Conservation (phyloP, 371 early-diverging fungal genomes). For the Rhizopus delemar region DNA sequence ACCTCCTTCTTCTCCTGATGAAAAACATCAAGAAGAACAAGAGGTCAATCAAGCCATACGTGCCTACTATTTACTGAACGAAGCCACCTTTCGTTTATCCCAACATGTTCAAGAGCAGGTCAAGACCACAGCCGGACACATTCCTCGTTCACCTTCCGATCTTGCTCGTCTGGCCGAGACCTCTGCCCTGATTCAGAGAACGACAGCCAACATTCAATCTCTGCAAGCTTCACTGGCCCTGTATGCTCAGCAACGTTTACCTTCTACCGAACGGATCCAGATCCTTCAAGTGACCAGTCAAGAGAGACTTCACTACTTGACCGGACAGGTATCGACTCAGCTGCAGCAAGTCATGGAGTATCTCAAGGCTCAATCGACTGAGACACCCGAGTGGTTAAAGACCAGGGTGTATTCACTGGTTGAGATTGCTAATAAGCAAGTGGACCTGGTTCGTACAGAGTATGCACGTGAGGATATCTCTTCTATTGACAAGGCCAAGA, state of each 20-base stretch:
- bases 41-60: conserved; percentile 47
- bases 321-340: conserved; percentile 34
- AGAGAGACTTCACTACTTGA: conserved; percentile 22
- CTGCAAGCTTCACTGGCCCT: conserved; percentile 37
- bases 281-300: conserved; percentile 25
- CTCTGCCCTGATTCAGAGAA: conserved; percentile 33
- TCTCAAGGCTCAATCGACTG: conserved; percentile 46
- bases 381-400: conserved; percentile 57
- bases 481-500: conserved; percentile 57
- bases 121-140: conserved; percentile 19
- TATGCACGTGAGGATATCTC: conserved; percentile 49
- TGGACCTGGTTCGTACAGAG: conserved; percentile 52
- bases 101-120: conserved; percentile 36
- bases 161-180: conserved; percentile 32
- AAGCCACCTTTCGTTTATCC: conserved; percentile 35
- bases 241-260: conserved; percentile 35
- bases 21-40: conserved; percentile 28
- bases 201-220: conserved; percentile 33
- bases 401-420: conserved; percentile 50
- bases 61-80: conserved; percentile 38
- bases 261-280: conserved; percentile 27
- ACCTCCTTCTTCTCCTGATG: conserved; percentile 30
- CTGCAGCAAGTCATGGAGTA: conserved; percentile 32
- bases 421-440: conserved; percentile 54
- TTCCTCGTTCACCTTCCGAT: conserved; percentile 40